Evolutionary conservation across 805 yeast species (phyloP).

Genomic region (Candida chauliodis): DNA sequence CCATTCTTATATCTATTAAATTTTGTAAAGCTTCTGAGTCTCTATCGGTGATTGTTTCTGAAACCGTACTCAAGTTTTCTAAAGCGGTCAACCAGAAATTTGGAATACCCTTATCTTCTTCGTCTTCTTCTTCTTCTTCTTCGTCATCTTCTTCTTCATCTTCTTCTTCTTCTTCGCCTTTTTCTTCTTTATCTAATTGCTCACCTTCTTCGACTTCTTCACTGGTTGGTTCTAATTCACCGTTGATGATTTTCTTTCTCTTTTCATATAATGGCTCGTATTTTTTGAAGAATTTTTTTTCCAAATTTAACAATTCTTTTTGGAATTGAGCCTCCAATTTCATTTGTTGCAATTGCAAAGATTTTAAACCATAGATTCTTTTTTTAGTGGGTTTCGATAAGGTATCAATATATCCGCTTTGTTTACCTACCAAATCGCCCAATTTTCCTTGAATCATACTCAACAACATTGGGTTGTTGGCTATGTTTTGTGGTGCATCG

Average conservation of each 20-base stretch:
- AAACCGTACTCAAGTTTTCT: conserved; percentile 76
- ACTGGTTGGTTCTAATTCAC: conserved; percentile 69
- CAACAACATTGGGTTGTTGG: conserved; percentile 77
- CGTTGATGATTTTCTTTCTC: conserved; percentile 70
- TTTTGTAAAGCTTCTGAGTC: conserved; percentile 78
- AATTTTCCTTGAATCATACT: conserved; percentile 88
- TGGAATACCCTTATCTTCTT: conserved; percentile 71
- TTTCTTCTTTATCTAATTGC: conserved; percentile 57
- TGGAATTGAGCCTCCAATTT: conserved; percentile 88
- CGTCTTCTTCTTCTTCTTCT: conserved; percentile 26
- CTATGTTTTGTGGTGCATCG: conserved; percentile 47
- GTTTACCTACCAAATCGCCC: conserved; percentile 78
- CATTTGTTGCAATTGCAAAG: conserved; percentile 75
- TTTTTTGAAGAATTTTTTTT: conserved; percentile 68
- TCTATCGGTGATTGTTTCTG: conserved; percentile 83
- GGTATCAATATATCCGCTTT: conserved; percentile 78
- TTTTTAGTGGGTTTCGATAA: conserved; percentile 71
- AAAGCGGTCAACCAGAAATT: conserved; percentile 96
- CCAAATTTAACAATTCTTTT: conserved; percentile 80
- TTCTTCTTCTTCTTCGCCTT: conserved; percentile 35
- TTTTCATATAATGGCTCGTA: conserved; percentile 74
- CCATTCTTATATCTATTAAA: conserved; percentile 69
- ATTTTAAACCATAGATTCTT: conserved; percentile 78
- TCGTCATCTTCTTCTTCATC: conserved; percentile 37
- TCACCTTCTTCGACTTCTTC: conserved; percentile 81